Evolutionary conservation across 2,329 filamentous ascomycete species (phyloP).

Genomic region (Lachnellula arida): DNA sequence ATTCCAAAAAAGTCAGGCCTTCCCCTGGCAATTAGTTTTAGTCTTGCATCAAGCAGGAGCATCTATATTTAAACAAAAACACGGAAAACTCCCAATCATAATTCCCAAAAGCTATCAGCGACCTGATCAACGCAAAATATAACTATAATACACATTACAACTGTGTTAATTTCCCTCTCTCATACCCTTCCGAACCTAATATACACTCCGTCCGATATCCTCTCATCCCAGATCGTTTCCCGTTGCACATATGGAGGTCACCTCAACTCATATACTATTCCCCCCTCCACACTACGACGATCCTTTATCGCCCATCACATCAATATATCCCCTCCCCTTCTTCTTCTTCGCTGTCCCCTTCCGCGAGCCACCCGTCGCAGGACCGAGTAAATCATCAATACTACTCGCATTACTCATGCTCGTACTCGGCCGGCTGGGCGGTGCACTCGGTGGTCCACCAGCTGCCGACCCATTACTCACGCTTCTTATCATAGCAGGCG

Average conservation of each 20-base stretch:
- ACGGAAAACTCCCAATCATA: background rate
- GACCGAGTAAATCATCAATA: conserved; percentile 86
- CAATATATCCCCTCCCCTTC: conserved; percentile 85
- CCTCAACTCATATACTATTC: background rate
- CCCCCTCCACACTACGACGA: background rate
- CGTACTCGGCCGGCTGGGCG: conserved; percentile 67
- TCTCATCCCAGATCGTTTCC: background rate
- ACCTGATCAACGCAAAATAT: background rate
- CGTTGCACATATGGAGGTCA: background rate
- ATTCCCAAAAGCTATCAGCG: background rate
- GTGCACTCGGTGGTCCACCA: conserved; percentile 32
- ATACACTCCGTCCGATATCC: background rate
- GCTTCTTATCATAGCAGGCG: conserved; percentile 24
- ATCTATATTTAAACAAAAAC: too few relatives aligned
- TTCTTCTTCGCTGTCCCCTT: conserved; percentile 58
- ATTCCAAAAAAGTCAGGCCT: too few relatives aligned
- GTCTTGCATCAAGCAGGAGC: too few relatives aligned
- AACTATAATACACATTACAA: background rate
- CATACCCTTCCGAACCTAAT: background rate
- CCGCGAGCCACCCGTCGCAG: conserved; percentile 64
- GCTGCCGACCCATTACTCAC: conserved; percentile 22
- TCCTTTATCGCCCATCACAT: conserved; percentile 68
- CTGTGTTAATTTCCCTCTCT: background rate
- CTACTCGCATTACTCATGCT: conserved; percentile 89
- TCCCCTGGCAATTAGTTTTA: too few relatives aligned